phyloP scores from a whole-genome alignment of 768 basidiomycete species.

The Pulveroboletus sp. region DNA sequence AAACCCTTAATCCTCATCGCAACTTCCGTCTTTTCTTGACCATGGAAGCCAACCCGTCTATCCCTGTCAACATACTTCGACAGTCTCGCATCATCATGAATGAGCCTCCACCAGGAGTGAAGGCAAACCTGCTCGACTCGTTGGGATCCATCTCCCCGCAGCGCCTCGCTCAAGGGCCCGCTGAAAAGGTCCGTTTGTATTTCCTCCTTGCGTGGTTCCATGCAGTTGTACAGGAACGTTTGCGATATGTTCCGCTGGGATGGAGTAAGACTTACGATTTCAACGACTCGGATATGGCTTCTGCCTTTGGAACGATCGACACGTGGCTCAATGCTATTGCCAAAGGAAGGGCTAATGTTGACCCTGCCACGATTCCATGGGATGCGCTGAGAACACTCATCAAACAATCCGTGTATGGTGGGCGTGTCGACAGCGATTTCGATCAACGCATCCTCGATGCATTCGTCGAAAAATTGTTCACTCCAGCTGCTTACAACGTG shows the following conservation, averaged over 20 bases:
- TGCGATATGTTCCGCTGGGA: slow-evolving; percentile 93
- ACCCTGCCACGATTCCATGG: slow-evolving; percentile 93
- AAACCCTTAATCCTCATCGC: slow-evolving; percentile 84
- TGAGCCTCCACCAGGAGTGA: slow-evolving; percentile 95
- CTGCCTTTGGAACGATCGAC: slow-evolving; percentile 90
- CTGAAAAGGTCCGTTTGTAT: slow-evolving; percentile 89
- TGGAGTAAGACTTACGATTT: slow-evolving; percentile 99
- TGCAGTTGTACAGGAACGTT: slow-evolving; percentile 93
- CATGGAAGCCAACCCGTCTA: slow-evolving; percentile 93
- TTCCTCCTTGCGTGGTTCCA: slow-evolving; percentile 99
- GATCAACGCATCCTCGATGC: slow-evolving; percentile 91
- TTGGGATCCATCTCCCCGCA: slow-evolving; percentile 68
- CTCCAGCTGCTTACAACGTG: slow-evolving; percentile 83
- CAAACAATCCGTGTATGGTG: slow-evolving; percentile 96
- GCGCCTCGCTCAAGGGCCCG: slow-evolving; percentile 80
- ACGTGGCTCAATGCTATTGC: slow-evolving; percentile 79
- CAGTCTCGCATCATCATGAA: slow-evolving; percentile 98
- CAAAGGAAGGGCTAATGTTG: slow-evolving; percentile 87
- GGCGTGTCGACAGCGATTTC: slow-evolving; percentile 91
- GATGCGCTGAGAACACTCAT: slow-evolving; percentile 89
- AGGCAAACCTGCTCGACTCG: slow-evolving; percentile 93
- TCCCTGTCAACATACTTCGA: slow-evolving; percentile 94
- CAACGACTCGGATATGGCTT: slow-evolving; percentile 97
- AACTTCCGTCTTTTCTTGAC: slow-evolving; percentile 97
- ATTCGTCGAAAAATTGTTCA: slow-evolving; percentile 91